Evolutionary conservation across 768 basidiomycete genomes (phyloP), one percentile per base, ranked within the genome.

Genomic region (Pleurotus tuber-regium): DNA sequence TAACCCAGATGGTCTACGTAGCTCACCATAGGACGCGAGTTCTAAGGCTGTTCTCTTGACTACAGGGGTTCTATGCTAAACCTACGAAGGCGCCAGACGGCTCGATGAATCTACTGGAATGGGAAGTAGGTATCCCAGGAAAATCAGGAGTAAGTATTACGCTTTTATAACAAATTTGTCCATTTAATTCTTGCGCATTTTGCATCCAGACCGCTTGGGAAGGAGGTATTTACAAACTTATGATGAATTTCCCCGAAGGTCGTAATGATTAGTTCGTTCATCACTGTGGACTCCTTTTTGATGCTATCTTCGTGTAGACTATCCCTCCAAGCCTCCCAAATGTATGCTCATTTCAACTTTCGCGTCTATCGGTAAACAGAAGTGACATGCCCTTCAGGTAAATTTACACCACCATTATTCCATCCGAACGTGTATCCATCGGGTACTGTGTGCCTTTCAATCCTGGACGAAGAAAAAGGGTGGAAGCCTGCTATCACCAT

Each of bases 401-500:
- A 98, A 86, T 98, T 98, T 71, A 75, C 84, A 1, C 97, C 96
- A 2, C 87, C 96, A 29, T 74, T 98, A 43, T 98, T 98, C 74
- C 96, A 99, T 66, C 95, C 96, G 23, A 98, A 98, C 65, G 95
- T 99, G 50, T 99, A 98, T 65, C 97, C 97, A 0, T 98, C 96
- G 25, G 97, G 97, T 21, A 99, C 97, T 16, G 95, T 98, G 40
- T 98, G 96, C 67, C 76, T 99, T 24, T 98, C 95, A 9, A 99
- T 99, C 63, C 72, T 99, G 49, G 96, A 98, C 63, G 97, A 99
- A 65, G 97, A 99, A 70, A 98, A 99, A 67, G 87, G 87, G 1
- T 99, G 97, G 97, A 98, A 98, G 65, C 94, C 97, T 21, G 91
- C 94, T 5, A 98, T 99, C 60, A 98, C 97, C 1, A 94, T 99